Conservation (phyloP, 768 basidiomycete genomes). For the Rhodocollybia butyracea region DNA sequence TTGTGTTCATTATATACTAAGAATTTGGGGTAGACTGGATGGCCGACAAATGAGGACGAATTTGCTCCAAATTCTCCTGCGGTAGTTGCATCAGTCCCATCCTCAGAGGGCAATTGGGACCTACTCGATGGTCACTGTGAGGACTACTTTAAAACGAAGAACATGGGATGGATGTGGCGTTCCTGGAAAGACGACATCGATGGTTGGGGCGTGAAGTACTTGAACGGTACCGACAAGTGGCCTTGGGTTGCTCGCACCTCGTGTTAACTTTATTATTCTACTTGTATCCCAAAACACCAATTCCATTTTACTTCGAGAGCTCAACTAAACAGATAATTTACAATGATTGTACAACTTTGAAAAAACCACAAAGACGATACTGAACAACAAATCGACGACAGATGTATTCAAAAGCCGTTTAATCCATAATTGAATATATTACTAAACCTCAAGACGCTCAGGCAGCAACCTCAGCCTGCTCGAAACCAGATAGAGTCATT, state of each 20-base stretch:
- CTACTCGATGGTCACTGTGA: conserved; percentile 12
- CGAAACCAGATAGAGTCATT: conserved; percentile 47
- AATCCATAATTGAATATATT: too few species aligned
- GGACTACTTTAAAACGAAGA: conserved; percentile 13
- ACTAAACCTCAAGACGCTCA: too few species aligned
- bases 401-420: too few species aligned
- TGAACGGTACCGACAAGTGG: conserved; percentile 14
- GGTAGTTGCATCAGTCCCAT: conserved; percentile 12
- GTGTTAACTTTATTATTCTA: too few species aligned
- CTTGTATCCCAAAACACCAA: too few species aligned
- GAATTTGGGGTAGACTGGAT: conserved; percentile 10
- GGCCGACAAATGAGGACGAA: conserved; percentile 16
- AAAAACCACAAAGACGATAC: too few species aligned
- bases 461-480: conserved; percentile 4
- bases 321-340: too few species aligned
- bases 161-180: conserved; percentile 16
- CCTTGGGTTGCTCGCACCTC: conserved; percentile 9
- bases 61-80: conserved; percentile 14
- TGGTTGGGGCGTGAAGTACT: conserved; percentile 13
- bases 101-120: conserved; percentile 12
- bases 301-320: too few species aligned
- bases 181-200: conserved; percentile 12
- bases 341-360: too few species aligned
- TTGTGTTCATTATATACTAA: neutral
- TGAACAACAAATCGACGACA: too few species aligned